Evolutionary conservation across 495 filamentous ascomycete genomes (phyloP).

Genomic region (Eremomyces bilateralis): DNA sequence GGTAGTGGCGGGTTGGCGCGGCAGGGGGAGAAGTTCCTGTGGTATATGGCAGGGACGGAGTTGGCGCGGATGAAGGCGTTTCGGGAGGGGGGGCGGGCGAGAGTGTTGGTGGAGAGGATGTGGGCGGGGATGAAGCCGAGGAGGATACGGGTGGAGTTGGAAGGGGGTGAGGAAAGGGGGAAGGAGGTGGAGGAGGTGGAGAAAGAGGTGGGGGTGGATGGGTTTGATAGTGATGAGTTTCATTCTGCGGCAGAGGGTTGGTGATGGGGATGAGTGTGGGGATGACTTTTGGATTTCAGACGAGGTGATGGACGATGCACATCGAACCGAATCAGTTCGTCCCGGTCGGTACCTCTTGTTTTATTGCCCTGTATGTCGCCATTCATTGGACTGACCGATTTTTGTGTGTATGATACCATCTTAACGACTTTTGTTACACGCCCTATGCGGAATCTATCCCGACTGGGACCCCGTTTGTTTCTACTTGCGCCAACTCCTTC

Average conservation of each 20-base stretch:
- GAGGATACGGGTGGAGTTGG: not conserved
- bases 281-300: too few relatives aligned
- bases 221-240: not conserved
- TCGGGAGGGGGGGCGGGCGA: not conserved
- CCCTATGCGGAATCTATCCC: too few relatives aligned
- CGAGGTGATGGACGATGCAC: too few relatives aligned
- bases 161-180: not conserved
- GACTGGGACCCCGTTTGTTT: too few relatives aligned
- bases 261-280: too few relatives aligned
- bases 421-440: too few relatives aligned
- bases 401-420: not conserved
- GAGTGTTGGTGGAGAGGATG: not conserved
- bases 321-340: too few relatives aligned
- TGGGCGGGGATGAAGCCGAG: constrained; percentile 1
- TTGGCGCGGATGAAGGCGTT: constrained; percentile 9
- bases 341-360: too few relatives aligned
- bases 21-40: constrained; percentile 5
- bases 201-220: not conserved
- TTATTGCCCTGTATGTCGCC: not conserved
- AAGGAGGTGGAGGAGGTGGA: not conserved
- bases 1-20: not conserved
- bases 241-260: too few relatives aligned
- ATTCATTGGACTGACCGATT: not conserved
- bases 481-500: too few relatives aligned
- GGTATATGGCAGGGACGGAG: constrained; percentile 9